These are phyloP conservation scores for Condylostoma magnum DNA, from an alignment of 169 alveolate species.

Conservation along the genomic window DNA sequence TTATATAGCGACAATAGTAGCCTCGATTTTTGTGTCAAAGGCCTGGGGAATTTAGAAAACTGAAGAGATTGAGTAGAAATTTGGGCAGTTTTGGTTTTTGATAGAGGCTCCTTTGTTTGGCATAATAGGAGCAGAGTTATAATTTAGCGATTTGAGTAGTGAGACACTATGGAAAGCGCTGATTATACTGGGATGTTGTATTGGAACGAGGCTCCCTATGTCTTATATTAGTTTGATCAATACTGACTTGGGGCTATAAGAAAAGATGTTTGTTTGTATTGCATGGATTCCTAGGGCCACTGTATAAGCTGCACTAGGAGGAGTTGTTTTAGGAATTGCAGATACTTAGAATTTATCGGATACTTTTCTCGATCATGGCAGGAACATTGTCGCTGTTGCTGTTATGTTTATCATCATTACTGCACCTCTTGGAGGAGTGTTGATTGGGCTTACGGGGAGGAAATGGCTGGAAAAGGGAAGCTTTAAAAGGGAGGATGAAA, in stretches of 20 bases:
- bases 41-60: conserved; percentile 7
- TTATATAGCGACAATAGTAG: not conserved
- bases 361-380: not conserved
- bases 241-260: not conserved
- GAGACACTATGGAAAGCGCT: not conserved
- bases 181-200: not conserved
- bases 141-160: not conserved
- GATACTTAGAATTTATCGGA: not conserved
- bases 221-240: not conserved
- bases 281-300: conserved; percentile 7
- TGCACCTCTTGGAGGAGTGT: not conserved
- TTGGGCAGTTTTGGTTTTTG: not conserved
- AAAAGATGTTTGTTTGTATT: not conserved
- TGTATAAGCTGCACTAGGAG: conserved; percentile 9
- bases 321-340: not conserved
- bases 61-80: not conserved
- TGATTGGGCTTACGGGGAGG: not conserved
- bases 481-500: too few species aligned
- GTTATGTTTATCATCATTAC: not conserved
- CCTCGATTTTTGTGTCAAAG: not conserved
- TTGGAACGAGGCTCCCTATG: not conserved
- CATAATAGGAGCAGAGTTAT: not conserved
- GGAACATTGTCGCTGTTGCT: not conserved
- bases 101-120: conserved; percentile 1
- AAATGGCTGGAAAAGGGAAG: conserved; percentile 1